These are phyloP conservation scores for Phytophthora colocasiae DNA, from an alignment of 352 stramenopile species.

Conservation along the genomic window DNA sequence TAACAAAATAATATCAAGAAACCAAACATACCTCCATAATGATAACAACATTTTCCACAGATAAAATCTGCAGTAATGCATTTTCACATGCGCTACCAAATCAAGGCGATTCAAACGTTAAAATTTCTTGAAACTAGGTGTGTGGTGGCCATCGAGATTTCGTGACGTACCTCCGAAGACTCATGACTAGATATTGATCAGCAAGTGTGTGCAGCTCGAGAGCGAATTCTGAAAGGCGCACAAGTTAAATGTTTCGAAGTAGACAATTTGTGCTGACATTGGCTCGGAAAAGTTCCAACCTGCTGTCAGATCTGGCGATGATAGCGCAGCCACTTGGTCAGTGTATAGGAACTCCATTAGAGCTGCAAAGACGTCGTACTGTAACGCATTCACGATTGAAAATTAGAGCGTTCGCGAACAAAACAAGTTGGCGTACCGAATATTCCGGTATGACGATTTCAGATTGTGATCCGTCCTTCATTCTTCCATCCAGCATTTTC, in stretches of 20 bases:
- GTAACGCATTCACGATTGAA: slow-evolving; percentile 5
- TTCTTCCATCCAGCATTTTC: slow-evolving; percentile 91
- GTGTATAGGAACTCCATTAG: slow-evolving; percentile 93
- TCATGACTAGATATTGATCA: slow-evolving; percentile 88
- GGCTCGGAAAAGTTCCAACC: slow-evolving; percentile 28
- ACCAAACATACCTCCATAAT: slow-evolving; percentile 60
- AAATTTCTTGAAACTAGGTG: background rate
- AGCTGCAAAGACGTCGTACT: slow-evolving; percentile 83
- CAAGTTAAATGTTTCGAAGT: too few relatives aligned
- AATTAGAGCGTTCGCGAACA: too few relatives aligned
- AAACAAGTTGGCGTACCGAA: slow-evolving; percentile 49
- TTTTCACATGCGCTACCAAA: slow-evolving; percentile 72
- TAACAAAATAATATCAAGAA: background rate
- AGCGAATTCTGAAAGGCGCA: slow-evolving; percentile 58
- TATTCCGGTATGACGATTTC: slow-evolving; percentile 81
- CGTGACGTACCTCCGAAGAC: slow-evolving; percentile 52
- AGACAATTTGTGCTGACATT: background rate
- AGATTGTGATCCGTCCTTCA: slow-evolving; percentile 74
- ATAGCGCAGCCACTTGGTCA: slow-evolving; percentile 68
- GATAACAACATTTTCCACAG: slow-evolving; percentile 76
- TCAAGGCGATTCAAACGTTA: background rate
- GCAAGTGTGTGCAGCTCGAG: slow-evolving; percentile 83
- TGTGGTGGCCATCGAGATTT: background rate
- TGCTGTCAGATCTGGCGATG: slow-evolving; percentile 42
- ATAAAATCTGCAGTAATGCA: slow-evolving; percentile 71